A percentile compares a stretch with the other conserved stretches of the same genome.
Conservation (phyloP, 495 filamentous ascomycete genomes). For the Aspergillus panamensis region DNA sequence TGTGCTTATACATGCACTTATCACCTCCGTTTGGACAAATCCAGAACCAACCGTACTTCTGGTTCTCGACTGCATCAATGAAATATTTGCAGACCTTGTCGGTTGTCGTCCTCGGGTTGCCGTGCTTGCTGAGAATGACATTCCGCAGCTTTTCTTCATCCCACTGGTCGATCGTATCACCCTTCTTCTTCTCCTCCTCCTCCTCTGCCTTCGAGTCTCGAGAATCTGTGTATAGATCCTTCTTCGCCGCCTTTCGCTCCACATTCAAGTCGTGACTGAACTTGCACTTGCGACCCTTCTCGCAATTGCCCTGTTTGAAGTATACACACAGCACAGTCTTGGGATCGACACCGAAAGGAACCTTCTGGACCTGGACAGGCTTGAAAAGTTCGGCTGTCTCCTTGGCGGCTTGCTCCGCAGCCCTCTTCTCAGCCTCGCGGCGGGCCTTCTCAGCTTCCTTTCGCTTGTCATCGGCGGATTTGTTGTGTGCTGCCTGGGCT, state of each 20-base stretch:
- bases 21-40: slow-evolving; percentile 93
- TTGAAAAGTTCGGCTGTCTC: slow-evolving; percentile 85
- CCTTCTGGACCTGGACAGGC: slow-evolving; percentile 91
- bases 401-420: slow-evolving; percentile 74
- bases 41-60: slow-evolving; percentile 99
- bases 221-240: slow-evolving; percentile 83
- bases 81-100: slow-evolving; percentile 99
- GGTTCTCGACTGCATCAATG: slow-evolving; percentile 95
- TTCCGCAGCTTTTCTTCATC: slow-evolving; percentile 92
- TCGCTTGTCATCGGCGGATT: slow-evolving; percentile 77
- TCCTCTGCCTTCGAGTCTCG: slow-evolving; percentile 64
- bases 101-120: slow-evolving; percentile 91
- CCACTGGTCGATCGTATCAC: slow-evolving; percentile 93
- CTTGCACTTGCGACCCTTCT: slow-evolving; percentile 97
- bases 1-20: slow-evolving; percentile 98
- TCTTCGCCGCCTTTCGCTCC: slow-evolving; percentile 89
- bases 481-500: slow-evolving; percentile 64
- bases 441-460: slow-evolving; percentile 87
- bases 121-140: slow-evolving; percentile 92
- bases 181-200: slow-evolving; percentile 76
- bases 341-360: slow-evolving; percentile 95
- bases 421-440: slow-evolving; percentile 82
- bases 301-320: slow-evolving; percentile 93
- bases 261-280: slow-evolving; percentile 89
- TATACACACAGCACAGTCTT: slow-evolving; percentile 97